Evolutionary conservation across 371 early-diverging fungal genomes (phyloP), one percentile per base, ranked within the genome.

Genomic region (Mortierella sp.): DNA sequence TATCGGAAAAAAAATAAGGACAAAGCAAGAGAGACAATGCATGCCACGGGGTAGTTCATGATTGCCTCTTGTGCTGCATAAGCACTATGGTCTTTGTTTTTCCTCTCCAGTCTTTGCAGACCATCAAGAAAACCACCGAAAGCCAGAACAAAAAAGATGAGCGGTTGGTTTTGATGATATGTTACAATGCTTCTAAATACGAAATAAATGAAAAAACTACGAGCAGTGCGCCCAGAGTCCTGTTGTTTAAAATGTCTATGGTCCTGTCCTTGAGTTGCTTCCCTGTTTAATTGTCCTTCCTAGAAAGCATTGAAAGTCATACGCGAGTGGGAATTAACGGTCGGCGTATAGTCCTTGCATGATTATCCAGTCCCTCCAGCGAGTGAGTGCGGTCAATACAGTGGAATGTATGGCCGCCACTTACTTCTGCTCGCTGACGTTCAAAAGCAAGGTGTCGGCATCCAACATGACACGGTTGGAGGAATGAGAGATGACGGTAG

Each of bases 391-490:
- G 48, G 14, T 46, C 21, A 51, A 51, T 21, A 18, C 51, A 51
- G 4, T 51, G 4, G 6, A 21, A 4, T 16, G 51, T 5, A 51
- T 51, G 51, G 0, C 4, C 18, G 4, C 7, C 4, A 38, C 84
- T 76, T 84, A 84, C 85, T 76, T 84, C 49, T 35, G 71, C 6
- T 82, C 82, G 71, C 35, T 79, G 46, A 96, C 95, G 83, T 99
- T 98, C 79, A 99, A 93, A 91, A 99, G 91, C 89, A 99, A 92
- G 35, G 96, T 93, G 76, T 96, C 95, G 46, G 96, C 90, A 89
- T 99, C 98, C 49, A 99, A 91, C 90, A 96, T 95, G 75, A 99
- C 95, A 51, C 94, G 92, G 94, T 99, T 99, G 60, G 93, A 94
- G 58, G 96, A 95, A 76, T 91, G 91, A 46, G 97, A 91, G 75